phyloP scores from a whole-genome alignment of 805 yeast genomes.

The Millerozyma miso region DNA sequence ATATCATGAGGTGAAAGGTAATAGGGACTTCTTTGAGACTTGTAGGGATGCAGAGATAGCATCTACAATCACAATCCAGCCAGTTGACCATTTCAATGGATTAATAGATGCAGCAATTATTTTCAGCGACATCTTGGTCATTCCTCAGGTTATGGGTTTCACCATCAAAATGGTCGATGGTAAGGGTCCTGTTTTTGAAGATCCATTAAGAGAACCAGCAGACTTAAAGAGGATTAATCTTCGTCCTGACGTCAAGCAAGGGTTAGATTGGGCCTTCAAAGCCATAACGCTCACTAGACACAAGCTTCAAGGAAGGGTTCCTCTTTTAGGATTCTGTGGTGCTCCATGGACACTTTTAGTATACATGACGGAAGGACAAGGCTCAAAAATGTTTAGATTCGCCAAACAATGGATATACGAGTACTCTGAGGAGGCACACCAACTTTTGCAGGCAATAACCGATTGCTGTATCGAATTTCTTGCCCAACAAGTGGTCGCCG shows the following conservation, averaged over 20 bases:
- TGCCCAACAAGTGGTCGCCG: conserved; percentile 93
- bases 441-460: conserved; percentile 70
- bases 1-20: conserved; percentile 83
- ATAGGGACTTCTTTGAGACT: conserved; percentile 88
- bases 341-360: conserved; percentile 98
- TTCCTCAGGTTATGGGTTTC: conserved; percentile 98
- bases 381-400: conserved; percentile 83
- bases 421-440: conserved; percentile 67
- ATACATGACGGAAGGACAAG: conserved; percentile 97
- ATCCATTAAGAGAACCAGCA: conserved; percentile 72
- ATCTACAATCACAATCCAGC: conserved; percentile 91
- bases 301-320: conserved; percentile 85
- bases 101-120: conserved; percentile 95
- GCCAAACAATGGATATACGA: conserved; percentile 91
- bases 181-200: conserved; percentile 88
- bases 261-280: conserved; percentile 90
- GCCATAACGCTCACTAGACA: conserved; percentile 89
- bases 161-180: conserved; percentile 90
- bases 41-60: conserved; percentile 95
- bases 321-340: conserved; percentile 91
- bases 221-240: conserved; percentile 60
- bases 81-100: conserved; percentile 84
- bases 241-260: conserved; percentile 67
- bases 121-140: conserved; percentile 89
- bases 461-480: conserved; percentile 89